Evolutionary conservation across 2,329 filamentous ascomycete genomes (phyloP), one percentile per base, ranked within the genome.

Genomic region (Aspergillus fumigatiaffinis): DNA sequence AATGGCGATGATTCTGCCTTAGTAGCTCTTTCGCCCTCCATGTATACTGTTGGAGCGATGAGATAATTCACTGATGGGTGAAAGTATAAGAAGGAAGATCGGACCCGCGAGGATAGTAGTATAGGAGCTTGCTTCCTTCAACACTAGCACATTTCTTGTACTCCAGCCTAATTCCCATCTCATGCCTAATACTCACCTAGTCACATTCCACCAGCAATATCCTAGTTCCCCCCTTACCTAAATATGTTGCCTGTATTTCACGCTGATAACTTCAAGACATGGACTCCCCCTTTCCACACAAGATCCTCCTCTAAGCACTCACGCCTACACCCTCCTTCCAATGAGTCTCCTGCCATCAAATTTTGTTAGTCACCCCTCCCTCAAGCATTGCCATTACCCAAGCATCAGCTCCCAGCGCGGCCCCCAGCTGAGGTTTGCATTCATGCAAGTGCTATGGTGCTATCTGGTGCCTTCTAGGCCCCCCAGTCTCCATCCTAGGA

Each of bases 361-460:
- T 29, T 44, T 52, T 42, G 21, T 32, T 50, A 58, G 29, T 46
- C 44, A 29, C 28, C 41, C 23, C 52, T 48, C 29, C 29, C 32
- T 28, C 42, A 58, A 55, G 55, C 51, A 51, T 53, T 58, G 52
- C 53, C 56, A 54, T 47, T 53, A 4, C 50, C 56, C 38, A 56
- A 61, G 21, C 56, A 59, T 54, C 56, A 54, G 32, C 56, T 61
- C 50, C 56, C 59, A 20, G 56, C 56, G 38, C 52, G 55, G 58
- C 58, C 55, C 28, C 58, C 58, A 41, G 58, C 58, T 42, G 56
- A 61, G 44, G 59, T 61, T 55, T 61, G 59, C 53, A 32, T 60
- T 20, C 56, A 50, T 55, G 48, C 42, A 49, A 58, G 42, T 55
- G 49, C 42, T 2, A 12, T 32, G 42, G 29, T 20, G 26, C 38